phyloP scores from a whole-genome alignment of 2,329 filamentous ascomycete genomes.

The Fusarium sp. region DNA sequence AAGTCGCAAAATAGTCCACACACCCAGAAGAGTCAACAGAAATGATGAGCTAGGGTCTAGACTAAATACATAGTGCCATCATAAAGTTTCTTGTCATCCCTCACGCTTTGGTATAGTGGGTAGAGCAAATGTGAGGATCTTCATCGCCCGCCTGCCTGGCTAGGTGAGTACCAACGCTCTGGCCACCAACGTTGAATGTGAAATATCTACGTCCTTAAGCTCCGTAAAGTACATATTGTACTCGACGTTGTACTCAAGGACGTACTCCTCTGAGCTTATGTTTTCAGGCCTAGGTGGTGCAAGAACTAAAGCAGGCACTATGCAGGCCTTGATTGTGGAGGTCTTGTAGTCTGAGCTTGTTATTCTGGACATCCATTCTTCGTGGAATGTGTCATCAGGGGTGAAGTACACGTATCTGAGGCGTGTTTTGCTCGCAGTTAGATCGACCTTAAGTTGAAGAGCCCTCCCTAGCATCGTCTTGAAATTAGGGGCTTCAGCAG shows the following conservation, averaged over 20 bases:
- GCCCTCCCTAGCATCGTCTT: neutral
- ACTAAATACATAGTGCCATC: too few relatives aligned
- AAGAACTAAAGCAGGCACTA: constrained; percentile 6
- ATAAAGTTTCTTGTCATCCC: too few relatives aligned
- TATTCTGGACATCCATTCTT: neutral
- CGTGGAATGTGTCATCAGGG: neutral
- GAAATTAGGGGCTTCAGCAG: neutral
- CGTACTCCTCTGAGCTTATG: neutral
- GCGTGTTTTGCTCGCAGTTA: neutral
- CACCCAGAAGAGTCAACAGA: too few relatives aligned
- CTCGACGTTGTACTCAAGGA: neutral
- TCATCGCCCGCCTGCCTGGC: too few relatives aligned
- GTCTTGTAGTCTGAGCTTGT: neutral
- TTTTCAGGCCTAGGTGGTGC: neutral
- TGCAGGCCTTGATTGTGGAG: neutral
- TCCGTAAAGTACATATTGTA: neutral
- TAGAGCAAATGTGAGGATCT: too few relatives aligned
- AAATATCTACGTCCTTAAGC: neutral
- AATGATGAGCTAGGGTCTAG: too few relatives aligned
- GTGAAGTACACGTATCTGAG: constrained; percentile 5
- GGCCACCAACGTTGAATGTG: neutral
- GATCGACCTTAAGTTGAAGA: neutral
- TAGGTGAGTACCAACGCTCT: constrained; percentile 1
- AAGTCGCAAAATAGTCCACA: neutral
- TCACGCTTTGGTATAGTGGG: neutral